Percentiles rank a stretch among this genome's conserved stretches.
Conservation (phyloP, 176 grass and related monocot species). For the Saccharum officinarum region DNA sequence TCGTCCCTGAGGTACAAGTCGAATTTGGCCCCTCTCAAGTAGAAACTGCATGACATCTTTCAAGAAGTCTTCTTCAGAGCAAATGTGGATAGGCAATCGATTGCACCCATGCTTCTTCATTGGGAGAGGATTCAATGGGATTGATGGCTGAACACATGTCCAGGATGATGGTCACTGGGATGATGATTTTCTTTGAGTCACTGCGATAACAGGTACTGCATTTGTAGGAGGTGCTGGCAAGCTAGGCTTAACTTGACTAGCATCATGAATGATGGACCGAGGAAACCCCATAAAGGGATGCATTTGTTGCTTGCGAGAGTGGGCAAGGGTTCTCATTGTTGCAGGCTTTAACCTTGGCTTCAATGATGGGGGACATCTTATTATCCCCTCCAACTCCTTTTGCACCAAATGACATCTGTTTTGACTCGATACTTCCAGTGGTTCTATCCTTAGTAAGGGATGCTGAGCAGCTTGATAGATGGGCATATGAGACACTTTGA, state of each 20-base stretch:
- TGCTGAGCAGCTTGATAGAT: conserved; percentile 48
- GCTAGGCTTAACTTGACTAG: conserved; percentile 30
- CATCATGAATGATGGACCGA: conserved; percentile 24
- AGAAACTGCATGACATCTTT: conserved; percentile 81
- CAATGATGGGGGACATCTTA: neutral
- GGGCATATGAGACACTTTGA: neutral
- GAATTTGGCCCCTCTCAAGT: conserved; percentile 52
- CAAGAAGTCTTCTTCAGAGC: conserved; percentile 71
- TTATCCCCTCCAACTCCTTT: conserved; percentile 30
- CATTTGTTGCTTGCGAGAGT: conserved; percentile 29
- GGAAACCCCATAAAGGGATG: neutral
- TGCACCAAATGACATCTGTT: conserved; percentile 14
- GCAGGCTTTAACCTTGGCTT: conserved; percentile 41
- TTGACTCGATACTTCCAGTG: conserved; percentile 19
- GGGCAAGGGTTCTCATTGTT: conserved; percentile 65
- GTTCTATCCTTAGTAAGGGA: conserved; percentile 42
- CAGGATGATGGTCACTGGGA: conserved; percentile 1
- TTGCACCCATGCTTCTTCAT: conserved; percentile 76
- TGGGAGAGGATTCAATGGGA: conserved; percentile 47
- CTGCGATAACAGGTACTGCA: conserved; percentile 7
- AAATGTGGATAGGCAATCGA: conserved; percentile 45
- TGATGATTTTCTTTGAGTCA: conserved; percentile 46
- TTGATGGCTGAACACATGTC: neutral
- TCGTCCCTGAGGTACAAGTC: conserved; percentile 71
- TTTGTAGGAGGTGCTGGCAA: conserved; percentile 33